These are phyloP conservation scores for Juncus effusus DNA, from an alignment of 176 grass and related monocot species.

Conservation along the genomic window DNA sequence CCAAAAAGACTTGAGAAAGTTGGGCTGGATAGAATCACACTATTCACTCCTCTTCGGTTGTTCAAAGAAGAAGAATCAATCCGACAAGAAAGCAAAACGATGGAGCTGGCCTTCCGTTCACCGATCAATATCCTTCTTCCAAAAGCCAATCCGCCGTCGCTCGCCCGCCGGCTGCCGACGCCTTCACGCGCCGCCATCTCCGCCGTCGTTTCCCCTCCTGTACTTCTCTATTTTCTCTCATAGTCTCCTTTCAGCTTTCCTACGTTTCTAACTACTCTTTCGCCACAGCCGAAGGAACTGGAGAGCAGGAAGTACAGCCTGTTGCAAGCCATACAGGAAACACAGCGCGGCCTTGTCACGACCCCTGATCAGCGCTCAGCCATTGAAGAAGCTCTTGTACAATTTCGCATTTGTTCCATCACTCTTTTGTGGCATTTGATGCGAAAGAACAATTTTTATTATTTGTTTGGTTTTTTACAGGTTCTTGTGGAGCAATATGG, in stretches of 20 bases:
- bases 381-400: conserved; percentile 85
- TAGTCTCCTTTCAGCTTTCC: neutral
- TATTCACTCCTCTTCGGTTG: too few species aligned
- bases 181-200: conserved; percentile 11
- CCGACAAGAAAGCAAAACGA: too few species aligned
- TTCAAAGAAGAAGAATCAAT: too few species aligned
- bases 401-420: neutral
- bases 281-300: conserved; percentile 38
- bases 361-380: conserved; percentile 66
- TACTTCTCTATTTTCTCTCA: neutral
- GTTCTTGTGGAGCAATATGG: conserved; percentile 72
- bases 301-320: conserved; percentile 72
- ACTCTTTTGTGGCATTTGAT: neutral
- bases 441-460: neutral
- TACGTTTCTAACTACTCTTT: conserved; percentile 18
- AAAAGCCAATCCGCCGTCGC: neutral
- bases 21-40: too few species aligned
- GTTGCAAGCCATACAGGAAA: conserved; percentile 73
- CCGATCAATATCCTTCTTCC: neutral
- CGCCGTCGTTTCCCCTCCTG: conserved; percentile 18
- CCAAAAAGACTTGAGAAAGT: too few species aligned
- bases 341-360: conserved; percentile 50
- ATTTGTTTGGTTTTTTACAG: conserved; percentile 37
- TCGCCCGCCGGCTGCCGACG: neutral
- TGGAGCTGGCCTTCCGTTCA: neutral